Conservation (phyloP, 1,139 yeast species). For the Kluyveromyces sp. region DNA sequence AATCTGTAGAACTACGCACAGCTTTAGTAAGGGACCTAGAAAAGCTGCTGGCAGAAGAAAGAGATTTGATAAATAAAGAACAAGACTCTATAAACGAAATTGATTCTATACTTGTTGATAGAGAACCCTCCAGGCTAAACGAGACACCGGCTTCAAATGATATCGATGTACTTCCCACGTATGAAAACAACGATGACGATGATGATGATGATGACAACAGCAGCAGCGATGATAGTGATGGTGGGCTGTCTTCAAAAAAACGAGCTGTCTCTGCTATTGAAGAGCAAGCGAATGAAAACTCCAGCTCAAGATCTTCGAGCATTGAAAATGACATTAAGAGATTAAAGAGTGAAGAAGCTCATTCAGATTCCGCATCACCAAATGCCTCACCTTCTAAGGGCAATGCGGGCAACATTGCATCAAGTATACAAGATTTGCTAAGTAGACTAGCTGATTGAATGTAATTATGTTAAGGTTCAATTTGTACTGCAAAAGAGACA, state of each 20-base stretch:
- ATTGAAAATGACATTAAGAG: conserved; percentile 8
- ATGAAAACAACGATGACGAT: conserved; percentile 21
- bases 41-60: conserved; percentile 20
- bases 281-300: neutral
- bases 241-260: neutral
- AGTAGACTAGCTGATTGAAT: conserved; percentile 29
- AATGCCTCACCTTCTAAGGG: conserved; percentile 9
- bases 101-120: conserved; percentile 24
- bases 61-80: conserved; percentile 19
- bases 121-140: conserved; percentile 19
- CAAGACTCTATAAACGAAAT: conserved; percentile 24
- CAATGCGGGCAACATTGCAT: conserved; percentile 15
- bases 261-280: neutral
- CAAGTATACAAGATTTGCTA: conserved; percentile 30
- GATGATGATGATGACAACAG: conserved; percentile 9
- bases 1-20: conserved; percentile 20
- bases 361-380: conserved; percentile 6
- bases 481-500: neutral
- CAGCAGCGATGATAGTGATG: conserved; percentile 8
- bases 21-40: conserved; percentile 15
- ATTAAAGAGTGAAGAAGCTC: conserved; percentile 3
- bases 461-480: neutral
- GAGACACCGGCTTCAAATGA: conserved; percentile 10
- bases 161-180: conserved; percentile 23
- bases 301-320: conserved; percentile 3